Evolutionary conservation across 2,329 filamentous ascomycete genomes (phyloP).

Genomic region (Ophiostoma populinum): DNA sequence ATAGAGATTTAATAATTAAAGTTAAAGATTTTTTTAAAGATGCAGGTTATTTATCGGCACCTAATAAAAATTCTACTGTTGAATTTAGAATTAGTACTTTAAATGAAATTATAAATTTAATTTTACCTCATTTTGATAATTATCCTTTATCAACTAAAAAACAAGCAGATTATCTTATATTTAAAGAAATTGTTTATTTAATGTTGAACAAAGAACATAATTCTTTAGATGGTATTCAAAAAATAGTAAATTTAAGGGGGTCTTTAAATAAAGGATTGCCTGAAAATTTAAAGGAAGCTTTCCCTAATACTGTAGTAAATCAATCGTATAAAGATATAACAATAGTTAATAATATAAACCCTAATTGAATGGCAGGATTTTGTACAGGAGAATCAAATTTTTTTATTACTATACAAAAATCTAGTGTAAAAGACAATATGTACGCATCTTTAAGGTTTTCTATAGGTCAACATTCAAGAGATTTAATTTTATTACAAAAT

Average conservation of each 20-base stretch:
- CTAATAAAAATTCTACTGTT: background rate
- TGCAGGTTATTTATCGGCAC: background rate
- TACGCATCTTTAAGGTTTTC: constrained; percentile 1
- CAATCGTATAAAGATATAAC: background rate
- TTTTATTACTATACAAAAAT: background rate
- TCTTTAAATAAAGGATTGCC: background rate
- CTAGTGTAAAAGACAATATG: background rate
- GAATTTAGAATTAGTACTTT: constrained; percentile 7
- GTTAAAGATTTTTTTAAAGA: background rate
- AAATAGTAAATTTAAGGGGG: background rate
- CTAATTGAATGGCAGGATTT: constrained; percentile 4
- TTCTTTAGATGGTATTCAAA: constrained; percentile 6
- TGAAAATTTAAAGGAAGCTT: background rate
- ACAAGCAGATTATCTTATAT: constrained; percentile 9
- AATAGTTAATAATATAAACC: background rate
- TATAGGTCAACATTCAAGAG: constrained; percentile 2
- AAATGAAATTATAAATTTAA: constrained; percentile 7
- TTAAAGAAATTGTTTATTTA: constrained; percentile 8
- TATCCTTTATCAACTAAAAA: constrained; percentile 12
- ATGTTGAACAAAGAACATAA: constrained; percentile 8
- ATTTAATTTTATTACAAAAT: constrained; percentile 3
- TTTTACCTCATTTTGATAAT: constrained; percentile 11
- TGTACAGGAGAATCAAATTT: constrained; percentile 2
- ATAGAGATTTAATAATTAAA: background rate
- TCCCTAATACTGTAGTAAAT: background rate